These are phyloP conservation scores for Danielozyma ontarioensis DNA, from an alignment of 805 yeast species.

Conservation along the genomic window DNA sequence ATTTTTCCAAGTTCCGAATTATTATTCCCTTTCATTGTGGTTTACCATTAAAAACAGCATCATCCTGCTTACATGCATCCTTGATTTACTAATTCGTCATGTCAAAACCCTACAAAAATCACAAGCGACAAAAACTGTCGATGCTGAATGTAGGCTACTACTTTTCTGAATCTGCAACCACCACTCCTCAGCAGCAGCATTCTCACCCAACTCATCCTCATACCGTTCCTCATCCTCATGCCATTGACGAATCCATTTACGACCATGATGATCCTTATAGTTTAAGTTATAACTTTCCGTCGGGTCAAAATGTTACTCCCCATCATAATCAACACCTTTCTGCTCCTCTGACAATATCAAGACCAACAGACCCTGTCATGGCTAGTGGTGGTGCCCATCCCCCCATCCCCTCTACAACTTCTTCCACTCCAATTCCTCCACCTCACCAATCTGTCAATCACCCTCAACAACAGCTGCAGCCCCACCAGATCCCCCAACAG, in stretches of 20 bases:
- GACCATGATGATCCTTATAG: slow-evolving; percentile 7
- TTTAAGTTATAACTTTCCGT: slow-evolving; percentile 17
- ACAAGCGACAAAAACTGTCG: slow-evolving; percentile 35
- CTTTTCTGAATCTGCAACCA: slow-evolving; percentile 8
- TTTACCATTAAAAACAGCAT: too few species aligned
- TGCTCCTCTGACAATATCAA: neutral
- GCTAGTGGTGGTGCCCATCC: too few species aligned
- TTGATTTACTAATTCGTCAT: too few species aligned
- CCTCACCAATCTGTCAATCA: too few species aligned
- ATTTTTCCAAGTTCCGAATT: too few species aligned
- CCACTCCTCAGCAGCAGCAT: slow-evolving; percentile 3
- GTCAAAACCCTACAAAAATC: slow-evolving; percentile 12
- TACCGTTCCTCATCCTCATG: slow-evolving; percentile 2
- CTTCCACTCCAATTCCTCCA: too few species aligned
- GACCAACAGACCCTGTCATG: neutral
- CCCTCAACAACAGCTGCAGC: neutral
- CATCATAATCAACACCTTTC: neutral
- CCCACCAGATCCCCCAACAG: neutral
- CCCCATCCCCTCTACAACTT: too few species aligned
- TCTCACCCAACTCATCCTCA: neutral
- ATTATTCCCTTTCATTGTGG: too few species aligned
- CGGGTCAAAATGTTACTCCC: neutral
- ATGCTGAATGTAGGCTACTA: slow-evolving; percentile 26
- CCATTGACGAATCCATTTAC: slow-evolving; percentile 5
- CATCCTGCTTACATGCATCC: too few species aligned